Percentiles rank a stretch among this genome's conserved stretches.
Evolutionary conservation across 169 alveolate genomes (phyloP).

Genomic region (Eimeria praecox): DNA sequence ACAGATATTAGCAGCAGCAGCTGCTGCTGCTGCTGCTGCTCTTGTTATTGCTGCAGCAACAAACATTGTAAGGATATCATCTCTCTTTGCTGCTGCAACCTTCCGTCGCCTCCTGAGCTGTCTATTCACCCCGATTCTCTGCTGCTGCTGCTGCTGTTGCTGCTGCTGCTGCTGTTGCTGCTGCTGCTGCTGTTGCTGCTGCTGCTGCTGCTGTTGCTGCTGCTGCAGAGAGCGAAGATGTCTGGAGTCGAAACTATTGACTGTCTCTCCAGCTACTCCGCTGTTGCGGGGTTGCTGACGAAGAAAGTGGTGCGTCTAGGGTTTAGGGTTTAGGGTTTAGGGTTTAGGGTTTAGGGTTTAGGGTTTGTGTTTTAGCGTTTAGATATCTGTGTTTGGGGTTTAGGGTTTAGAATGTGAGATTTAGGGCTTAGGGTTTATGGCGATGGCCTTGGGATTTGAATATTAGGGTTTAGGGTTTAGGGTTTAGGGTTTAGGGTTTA

Average conservation of each 20-base stretch:
- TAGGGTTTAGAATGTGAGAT: background rate
- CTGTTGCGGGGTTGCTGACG: conserved; percentile 74
- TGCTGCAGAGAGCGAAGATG: conserved; percentile 43
- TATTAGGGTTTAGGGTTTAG: conserved; percentile 87
- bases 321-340: conserved; percentile 37
- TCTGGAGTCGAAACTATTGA: conserved; percentile 33
- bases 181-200: conserved; percentile 14
- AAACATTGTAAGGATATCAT: background rate
- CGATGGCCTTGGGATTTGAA: conserved; percentile 82
- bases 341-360: conserved; percentile 50
- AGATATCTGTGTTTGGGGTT: no score
- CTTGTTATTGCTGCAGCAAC: background rate
- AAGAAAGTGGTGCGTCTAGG: conserved; percentile 68
- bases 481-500: conserved; percentile 84
- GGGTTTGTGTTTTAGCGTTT: conserved; percentile 21
- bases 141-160: conserved; percentile 10
- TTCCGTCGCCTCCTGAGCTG: background rate
- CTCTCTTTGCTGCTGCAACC: background rate
- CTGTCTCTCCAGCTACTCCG: conserved; percentile 65
- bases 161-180: conserved; percentile 56
- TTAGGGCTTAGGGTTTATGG: conserved; percentile 25
- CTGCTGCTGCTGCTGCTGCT: conserved; percentile 43
- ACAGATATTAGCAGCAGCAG: background rate
- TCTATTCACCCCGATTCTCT: background rate
- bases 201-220: conserved; percentile 64